phyloP scores from a whole-genome alignment of 768 basidiomycete species.

The Auricularia sp. region DNA sequence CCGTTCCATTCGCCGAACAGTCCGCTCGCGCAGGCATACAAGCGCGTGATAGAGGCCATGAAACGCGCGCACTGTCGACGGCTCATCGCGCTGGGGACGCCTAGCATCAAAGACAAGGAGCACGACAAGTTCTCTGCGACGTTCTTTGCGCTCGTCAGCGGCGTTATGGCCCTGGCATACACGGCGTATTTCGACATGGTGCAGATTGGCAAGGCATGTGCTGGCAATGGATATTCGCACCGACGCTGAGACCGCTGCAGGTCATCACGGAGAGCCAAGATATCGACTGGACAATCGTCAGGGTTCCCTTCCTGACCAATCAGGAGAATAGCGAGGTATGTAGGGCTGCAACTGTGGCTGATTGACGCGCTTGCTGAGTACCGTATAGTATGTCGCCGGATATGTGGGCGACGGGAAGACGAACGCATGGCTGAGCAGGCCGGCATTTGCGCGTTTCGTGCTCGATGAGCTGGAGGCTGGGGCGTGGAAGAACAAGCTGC shows the following conservation, averaged over 20 bases:
- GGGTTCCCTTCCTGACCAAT: constrained; percentile 55
- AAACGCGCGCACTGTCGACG: constrained; percentile 39
- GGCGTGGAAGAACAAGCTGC: constrained; percentile 46
- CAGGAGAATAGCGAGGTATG: constrained; percentile 21
- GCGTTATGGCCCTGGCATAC: constrained; percentile 30
- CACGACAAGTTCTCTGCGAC: constrained; percentile 42
- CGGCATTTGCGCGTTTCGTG: constrained; percentile 51
- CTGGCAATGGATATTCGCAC: constrained; percentile 19
- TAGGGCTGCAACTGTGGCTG: not conserved
- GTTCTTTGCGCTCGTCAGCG: constrained; percentile 33
- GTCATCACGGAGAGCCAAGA: constrained; percentile 27
- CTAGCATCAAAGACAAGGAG: constrained; percentile 44
- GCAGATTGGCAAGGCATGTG: not conserved
- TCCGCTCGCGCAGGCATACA: constrained; percentile 55
- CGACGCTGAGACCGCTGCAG: constrained; percentile 45
- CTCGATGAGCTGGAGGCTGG: constrained; percentile 44
- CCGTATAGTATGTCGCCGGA: constrained; percentile 39
- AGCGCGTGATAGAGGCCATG: constrained; percentile 47
- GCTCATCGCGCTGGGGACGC: constrained; percentile 56
- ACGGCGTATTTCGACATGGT: constrained; percentile 37
- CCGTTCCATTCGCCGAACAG: constrained; percentile 32
- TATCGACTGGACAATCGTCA: constrained; percentile 58
- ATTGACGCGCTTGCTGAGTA: not conserved
- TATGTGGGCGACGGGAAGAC: constrained; percentile 57
- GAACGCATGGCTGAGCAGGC: constrained; percentile 39